phyloP scores from a whole-genome alignment of 2,329 filamentous ascomycete species.

The Drechslerella stenobrocha region DNA sequence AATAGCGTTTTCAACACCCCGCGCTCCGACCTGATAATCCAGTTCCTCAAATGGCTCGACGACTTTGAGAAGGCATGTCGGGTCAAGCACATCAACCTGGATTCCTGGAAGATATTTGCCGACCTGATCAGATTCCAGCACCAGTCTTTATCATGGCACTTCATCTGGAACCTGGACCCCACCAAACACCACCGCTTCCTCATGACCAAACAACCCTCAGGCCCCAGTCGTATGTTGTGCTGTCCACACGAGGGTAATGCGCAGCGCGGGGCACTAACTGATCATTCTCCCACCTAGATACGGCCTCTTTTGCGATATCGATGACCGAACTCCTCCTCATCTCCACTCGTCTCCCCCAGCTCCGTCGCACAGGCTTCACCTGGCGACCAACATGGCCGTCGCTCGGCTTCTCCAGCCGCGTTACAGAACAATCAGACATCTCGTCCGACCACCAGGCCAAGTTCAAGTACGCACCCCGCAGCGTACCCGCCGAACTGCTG shows the following conservation, averaged over 20 bases:
- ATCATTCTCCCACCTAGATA: too few relatives aligned
- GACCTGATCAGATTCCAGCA: slow-evolving; percentile 46
- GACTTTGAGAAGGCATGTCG: slow-evolving; percentile 38
- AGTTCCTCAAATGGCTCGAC: slow-evolving; percentile 44
- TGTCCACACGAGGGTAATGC: not conserved
- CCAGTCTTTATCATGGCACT: slow-evolving; percentile 41
- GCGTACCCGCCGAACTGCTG: slow-evolving; percentile 26
- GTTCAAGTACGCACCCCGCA: slow-evolving; percentile 33
- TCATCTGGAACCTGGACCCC: slow-evolving; percentile 40
- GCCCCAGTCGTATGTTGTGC: slow-evolving; percentile 21
- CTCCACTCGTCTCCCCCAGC: slow-evolving; percentile 38
- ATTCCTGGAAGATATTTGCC: slow-evolving; percentile 47
- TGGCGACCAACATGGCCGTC: slow-evolving; percentile 42
- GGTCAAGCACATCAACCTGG: slow-evolving; percentile 31
- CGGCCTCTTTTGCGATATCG: slow-evolving; percentile 45
- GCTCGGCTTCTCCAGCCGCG: slow-evolving; percentile 19
- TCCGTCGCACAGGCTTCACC: slow-evolving; percentile 39
- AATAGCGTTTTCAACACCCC: slow-evolving; percentile 43
- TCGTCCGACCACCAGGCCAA: slow-evolving; percentile 42
- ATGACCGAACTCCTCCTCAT: slow-evolving; percentile 47
- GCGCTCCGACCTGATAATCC: slow-evolving; percentile 29
- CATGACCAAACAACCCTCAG: slow-evolving; percentile 30
- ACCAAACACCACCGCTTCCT: slow-evolving; percentile 40
- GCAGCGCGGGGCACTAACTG: too few relatives aligned
- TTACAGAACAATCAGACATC: slow-evolving; percentile 19